Percentiles rank a stretch among this genome's conserved stretches.
phyloP scores from a whole-genome alignment of 306 rosid genomes.

The Castanospermum australe region DNA sequence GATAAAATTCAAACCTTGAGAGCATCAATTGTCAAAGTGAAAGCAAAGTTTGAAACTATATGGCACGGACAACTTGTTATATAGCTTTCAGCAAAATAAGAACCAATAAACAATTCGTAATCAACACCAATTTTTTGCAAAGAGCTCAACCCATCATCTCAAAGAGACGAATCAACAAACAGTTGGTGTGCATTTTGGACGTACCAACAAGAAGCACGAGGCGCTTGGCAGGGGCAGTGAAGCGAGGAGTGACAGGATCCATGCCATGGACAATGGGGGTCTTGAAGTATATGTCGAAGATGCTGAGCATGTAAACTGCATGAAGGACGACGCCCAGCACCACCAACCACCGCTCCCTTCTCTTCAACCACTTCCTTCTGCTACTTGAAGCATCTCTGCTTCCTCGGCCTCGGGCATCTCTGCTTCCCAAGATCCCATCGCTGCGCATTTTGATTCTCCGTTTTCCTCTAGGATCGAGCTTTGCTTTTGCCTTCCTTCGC shows the following conservation, averaged over 20 bases:
- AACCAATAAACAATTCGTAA: background rate
- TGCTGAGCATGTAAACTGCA: conserved; percentile 88
- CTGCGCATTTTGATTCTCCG: conserved; percentile 36
- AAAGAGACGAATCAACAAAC: conserved; percentile 32
- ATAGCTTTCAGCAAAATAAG: background rate
- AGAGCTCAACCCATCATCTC: background rate
- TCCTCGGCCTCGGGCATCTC: conserved; percentile 8
- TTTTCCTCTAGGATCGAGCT: conserved; percentile 8
- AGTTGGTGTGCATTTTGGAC: conserved; percentile 30
- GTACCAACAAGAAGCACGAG: conserved; percentile 72
- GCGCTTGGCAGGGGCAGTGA: conserved; percentile 80
- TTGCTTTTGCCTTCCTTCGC: background rate
- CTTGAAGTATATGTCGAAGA: conserved; percentile 88
- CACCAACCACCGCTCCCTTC: conserved; percentile 80
- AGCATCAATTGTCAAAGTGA: background rate
- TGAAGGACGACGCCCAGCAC: conserved; percentile 71
- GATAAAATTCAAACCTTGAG: background rate
- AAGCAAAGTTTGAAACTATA: background rate
- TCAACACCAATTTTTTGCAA: background rate
- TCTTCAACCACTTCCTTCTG: conserved; percentile 54
- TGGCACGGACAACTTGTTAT: background rate
- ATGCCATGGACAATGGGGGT: conserved; percentile 82
- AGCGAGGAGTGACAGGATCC: conserved; percentile 71
- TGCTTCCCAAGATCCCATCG: conserved; percentile 59
- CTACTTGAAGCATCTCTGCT: conserved; percentile 6